These are phyloP conservation scores for Aureobasidium zeae DNA, from an alignment of 2,329 filamentous ascomycete genomes.

Conservation along the genomic window DNA sequence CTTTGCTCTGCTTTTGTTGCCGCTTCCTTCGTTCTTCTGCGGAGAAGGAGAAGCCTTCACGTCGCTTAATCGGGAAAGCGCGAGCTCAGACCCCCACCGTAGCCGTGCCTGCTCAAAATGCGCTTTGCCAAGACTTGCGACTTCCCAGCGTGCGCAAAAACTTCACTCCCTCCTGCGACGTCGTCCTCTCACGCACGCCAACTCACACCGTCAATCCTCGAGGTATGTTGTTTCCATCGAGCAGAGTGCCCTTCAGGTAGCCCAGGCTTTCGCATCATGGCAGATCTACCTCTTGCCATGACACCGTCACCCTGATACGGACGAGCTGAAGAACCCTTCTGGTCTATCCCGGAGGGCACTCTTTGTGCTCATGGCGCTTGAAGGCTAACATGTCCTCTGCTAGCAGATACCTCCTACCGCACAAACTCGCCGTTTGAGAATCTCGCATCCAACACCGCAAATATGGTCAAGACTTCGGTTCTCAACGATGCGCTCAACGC, in stretches of 20 bases:
- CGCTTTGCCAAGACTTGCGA: conserved; percentile 11
- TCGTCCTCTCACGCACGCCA: conserved; percentile 10
- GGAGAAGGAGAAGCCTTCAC: not conserved
- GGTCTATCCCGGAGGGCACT: conserved; percentile 48
- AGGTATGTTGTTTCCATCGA: conserved; percentile 23
- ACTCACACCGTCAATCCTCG: conserved; percentile 17
- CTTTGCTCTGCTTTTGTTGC: conserved; percentile 5
- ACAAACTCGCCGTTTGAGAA: conserved; percentile 60
- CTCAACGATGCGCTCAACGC: conserved; percentile 78
- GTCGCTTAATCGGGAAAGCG: conserved; percentile 7
- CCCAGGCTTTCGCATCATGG: conserved; percentile 37
- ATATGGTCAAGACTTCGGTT: conserved; percentile 98
- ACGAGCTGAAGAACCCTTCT: conserved; percentile 61
- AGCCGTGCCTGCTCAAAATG: conserved; percentile 5
- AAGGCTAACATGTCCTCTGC: conserved; percentile 46
- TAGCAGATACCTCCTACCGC: conserved; percentile 53
- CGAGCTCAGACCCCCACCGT: conserved; percentile 11
- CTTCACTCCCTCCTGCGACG: conserved; percentile 13
- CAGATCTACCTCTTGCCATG: conserved; percentile 24
- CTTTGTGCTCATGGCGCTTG: conserved; percentile 58
- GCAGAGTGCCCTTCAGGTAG: conserved; percentile 43
- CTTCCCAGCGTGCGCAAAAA: conserved; percentile 7
- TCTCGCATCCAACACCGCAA: conserved; percentile 62
- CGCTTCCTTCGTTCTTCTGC: conserved; percentile 9
- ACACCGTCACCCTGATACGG: conserved; percentile 40